Evolutionary conservation across 179 eudicot genomes (phyloP), one percentile per base, ranked within the genome.

Genomic region (Silene vulgaris): DNA sequence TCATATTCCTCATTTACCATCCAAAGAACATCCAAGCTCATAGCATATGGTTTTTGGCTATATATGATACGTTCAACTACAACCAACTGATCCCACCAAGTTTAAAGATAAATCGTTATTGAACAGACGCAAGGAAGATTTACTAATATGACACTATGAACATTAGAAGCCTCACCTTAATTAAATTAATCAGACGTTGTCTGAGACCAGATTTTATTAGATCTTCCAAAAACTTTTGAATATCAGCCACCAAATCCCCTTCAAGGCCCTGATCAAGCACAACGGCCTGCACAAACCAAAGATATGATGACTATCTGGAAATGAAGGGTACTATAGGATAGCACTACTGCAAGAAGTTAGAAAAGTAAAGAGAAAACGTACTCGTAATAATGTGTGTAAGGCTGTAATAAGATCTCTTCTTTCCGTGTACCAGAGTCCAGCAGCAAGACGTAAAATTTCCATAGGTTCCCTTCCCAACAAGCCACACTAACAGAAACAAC

Each of bases 341-440:
- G 26, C n/a, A 43, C 48, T 4, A 30, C 32, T 11, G 52, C 7
- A 62, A 32, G n/a, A 26, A 77, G 23, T 69, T 35, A 30, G 20
- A 65, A 73, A 23, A 68, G 32, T 17, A 64, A 16, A 11, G 65
- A 28, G 71, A 67, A 65, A 67, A 40, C 63, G 65, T 93, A 96
- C 99, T 92, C 99, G 83, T n/a, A 96, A 80, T 29, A 93, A 85
- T 20, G 93, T 88, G 85, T 89, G 90, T 65, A 96, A 78, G 29
- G 97, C 91, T 74, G 97, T 91, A 56, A 96, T 86, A 69, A 90
- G 76, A 74, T 95, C 99, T 86, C 99, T 90, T 83, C 97, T 89
- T 84, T 90, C 97, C 13, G 97, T 88, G 82, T 96, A 96, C 99
- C 97, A 96, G 57, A 96, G 97, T 70, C 99, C 97, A 9, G 88